Evolutionary conservation across 164 flowering plant genomes (phyloP).

Genomic region (Kalanchoe fedtschenkoi): DNA sequence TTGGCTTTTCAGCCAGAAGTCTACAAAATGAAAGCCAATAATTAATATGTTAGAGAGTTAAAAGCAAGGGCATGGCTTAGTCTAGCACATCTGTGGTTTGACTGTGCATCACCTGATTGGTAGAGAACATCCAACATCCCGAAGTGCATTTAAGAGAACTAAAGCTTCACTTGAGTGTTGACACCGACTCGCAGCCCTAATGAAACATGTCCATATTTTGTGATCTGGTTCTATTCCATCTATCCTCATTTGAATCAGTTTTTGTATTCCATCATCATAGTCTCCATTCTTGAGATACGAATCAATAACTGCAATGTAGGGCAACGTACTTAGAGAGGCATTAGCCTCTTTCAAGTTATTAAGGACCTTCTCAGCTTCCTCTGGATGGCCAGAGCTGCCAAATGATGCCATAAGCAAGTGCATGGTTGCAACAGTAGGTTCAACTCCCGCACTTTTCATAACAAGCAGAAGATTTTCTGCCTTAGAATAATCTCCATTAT

Average conservation of each 20-base stretch:
- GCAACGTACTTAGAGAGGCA: slow-evolving; percentile 36
- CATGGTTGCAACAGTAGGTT: slow-evolving; percentile 85
- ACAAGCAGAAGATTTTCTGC: slow-evolving; percentile 54
- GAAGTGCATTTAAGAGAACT: slow-evolving; percentile 49
- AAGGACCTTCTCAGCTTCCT: slow-evolving; percentile 80
- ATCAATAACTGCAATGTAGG: slow-evolving; percentile 85
- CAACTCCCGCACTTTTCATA: slow-evolving; percentile 75
- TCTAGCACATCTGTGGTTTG: neutral
- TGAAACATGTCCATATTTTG: slow-evolving; percentile 91
- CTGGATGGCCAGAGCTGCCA: slow-evolving; percentile 73
- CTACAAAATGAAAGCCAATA: slow-evolving; percentile 26
- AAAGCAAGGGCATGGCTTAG: neutral
- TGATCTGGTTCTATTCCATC: slow-evolving; percentile 77
- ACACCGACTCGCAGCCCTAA: slow-evolving; percentile 81
- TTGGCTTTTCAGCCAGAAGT: slow-evolving; percentile 59
- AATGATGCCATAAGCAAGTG: slow-evolving; percentile 91
- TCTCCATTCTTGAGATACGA: slow-evolving; percentile 79
- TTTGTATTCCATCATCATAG: slow-evolving; percentile 51
- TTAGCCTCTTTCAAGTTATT: slow-evolving; percentile 41
- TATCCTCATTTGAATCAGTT: slow-evolving; percentile 61
- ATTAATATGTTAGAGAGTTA: neutral
- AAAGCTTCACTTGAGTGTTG: slow-evolving; percentile 45
- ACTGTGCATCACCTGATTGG: slow-evolving; percentile 54
- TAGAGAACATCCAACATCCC: slow-evolving; percentile 68
- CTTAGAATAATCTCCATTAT: slow-evolving; percentile 52